Evolutionary conservation across 2,329 filamentous ascomycete genomes (phyloP).

Genomic region (Aspergillus latus): DNA sequence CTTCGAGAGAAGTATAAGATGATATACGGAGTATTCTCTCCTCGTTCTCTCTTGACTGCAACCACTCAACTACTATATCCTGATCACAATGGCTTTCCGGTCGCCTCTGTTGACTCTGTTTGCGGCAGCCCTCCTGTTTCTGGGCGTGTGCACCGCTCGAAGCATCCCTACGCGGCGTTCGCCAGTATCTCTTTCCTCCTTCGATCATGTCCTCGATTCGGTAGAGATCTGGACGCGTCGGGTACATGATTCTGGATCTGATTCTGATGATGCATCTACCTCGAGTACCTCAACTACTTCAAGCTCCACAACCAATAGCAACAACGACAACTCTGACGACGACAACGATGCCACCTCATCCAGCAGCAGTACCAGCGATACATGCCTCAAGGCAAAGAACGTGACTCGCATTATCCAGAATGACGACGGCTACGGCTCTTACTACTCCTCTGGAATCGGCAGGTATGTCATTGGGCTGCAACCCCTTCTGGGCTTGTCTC

Average conservation of each 20-base stretch:
- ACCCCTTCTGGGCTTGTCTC: not conserved
- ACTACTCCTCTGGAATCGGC: constrained; percentile 2
- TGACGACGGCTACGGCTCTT: not conserved
- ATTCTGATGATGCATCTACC: not conserved
- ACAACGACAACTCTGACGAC: not conserved
- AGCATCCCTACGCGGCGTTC: not conserved
- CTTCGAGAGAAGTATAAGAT: too few relatives aligned
- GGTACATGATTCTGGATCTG: not conserved
- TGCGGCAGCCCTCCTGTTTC: not conserved
- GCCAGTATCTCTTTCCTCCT: not conserved
- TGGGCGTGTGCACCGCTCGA: not conserved
- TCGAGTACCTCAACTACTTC: not conserved
- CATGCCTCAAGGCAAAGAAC: not conserved
- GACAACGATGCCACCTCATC: not conserved
- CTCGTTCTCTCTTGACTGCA: not conserved
- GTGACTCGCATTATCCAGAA: not conserved
- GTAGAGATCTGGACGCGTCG: not conserved
- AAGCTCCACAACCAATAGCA: not conserved
- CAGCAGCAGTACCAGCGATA: not conserved
- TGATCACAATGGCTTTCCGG: not conserved
- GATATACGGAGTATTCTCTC: not conserved
- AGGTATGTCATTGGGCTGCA: not conserved
- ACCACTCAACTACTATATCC: not conserved
- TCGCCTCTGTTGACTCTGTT: not conserved
- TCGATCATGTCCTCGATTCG: not conserved